Evolutionary conservation across 1,284 basidiomycete genomes (phyloP), one percentile per base, ranked within the genome.

Genomic region (Ustilago shanxiensis): DNA sequence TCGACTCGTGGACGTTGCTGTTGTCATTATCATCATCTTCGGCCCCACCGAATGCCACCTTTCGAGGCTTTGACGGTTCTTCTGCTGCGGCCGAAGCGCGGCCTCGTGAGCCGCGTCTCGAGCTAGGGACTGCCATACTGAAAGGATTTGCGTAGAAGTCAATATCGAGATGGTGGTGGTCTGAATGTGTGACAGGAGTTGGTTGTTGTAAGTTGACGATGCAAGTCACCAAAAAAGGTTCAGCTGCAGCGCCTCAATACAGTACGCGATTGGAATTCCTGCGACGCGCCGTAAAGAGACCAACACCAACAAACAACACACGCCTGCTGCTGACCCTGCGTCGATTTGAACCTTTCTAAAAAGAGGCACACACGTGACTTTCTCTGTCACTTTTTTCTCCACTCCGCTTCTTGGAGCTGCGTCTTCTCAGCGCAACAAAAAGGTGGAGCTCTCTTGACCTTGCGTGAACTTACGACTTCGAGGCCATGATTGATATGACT

Each of bases 341-440:
- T 59, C 63, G n/a, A n/a, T n/a, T n/a, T n/a, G n/a, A n/a, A 66
- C 56, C 10, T 44, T 4, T 2, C 41, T n/a, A 50, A 22, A 24
- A 5, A 22, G 56, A 72, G 63, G 60, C 65, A 72, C 60, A 67
- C 60, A 72, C 70, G 70, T 72, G 70, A 72, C 70, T 31, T 65
- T 7, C 24, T 28, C 10, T 10, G 9, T 14, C 20, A 18, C 39
- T 54, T 50, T 39, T 45, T 54, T 50, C 41, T 60, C 62, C 50
- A 52, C 35, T 59, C 45, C 11, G 35, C 35, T 28, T 49, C 20
- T 39, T 3, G n/a, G n/a, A n/a, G n/a, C n/a, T n/a, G n/a, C n/a
- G n/a, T n/a, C n/a, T n/a, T n/a, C n/a, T n/a, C n/a, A n/a, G n/a
- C n/a, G n/a, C n/a, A n/a, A n/a, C n/a, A n/a, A n/a, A n/a, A 18